A percentile compares a stretch with the other conserved stretches of the same genome.
phyloP scores from a whole-genome alignment of 148 eudicot genomes.

The Amaranthus palmeri region DNA sequence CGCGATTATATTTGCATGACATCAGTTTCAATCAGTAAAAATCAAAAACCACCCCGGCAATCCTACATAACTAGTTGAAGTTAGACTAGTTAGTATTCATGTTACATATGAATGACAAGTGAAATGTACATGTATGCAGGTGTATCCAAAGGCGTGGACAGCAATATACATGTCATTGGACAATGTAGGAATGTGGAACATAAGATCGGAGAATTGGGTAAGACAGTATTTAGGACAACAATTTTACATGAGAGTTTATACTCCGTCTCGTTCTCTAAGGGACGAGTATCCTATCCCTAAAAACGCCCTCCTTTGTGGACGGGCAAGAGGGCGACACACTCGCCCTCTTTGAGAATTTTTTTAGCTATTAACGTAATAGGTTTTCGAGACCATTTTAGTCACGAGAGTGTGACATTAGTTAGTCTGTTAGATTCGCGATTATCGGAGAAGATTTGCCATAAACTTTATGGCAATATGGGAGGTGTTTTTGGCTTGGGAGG shows the following conservation, averaged over 20 bases:
- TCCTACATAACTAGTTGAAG: too few relatives aligned
- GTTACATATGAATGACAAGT: neutral
- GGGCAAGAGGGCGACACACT: slow-evolving; percentile 70
- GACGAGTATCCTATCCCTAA: slow-evolving; percentile 82
- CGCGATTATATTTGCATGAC: too few relatives aligned
- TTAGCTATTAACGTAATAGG: neutral
- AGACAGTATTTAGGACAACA: slow-evolving; percentile 89
- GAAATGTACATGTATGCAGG: slow-evolving; percentile 36
- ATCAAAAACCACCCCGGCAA: too few relatives aligned
- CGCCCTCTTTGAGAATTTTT: slow-evolving; percentile 42
- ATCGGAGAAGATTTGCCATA: neutral
- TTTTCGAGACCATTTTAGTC: slow-evolving; percentile 21
- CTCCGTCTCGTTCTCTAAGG: slow-evolving; percentile 55
- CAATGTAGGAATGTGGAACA: slow-evolving; percentile 95
- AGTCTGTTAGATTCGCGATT: slow-evolving; percentile 11
- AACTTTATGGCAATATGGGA: neutral
- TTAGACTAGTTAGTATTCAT: neutral
- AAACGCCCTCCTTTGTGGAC: slow-evolving; percentile 87
- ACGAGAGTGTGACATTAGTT: slow-evolving; percentile 58
- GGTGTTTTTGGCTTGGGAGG: neutral
- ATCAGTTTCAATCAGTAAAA: too few relatives aligned
- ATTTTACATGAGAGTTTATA: slow-evolving; percentile 72
- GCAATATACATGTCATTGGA: slow-evolving; percentile 74
- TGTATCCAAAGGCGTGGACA: slow-evolving; percentile 86
- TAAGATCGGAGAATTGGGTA: slow-evolving; percentile 87